Percentiles rank a stretch among this genome's conserved stretches.
phyloP scores from a whole-genome alignment of 148 eudicot species.

The Camellia sinensis region DNA sequence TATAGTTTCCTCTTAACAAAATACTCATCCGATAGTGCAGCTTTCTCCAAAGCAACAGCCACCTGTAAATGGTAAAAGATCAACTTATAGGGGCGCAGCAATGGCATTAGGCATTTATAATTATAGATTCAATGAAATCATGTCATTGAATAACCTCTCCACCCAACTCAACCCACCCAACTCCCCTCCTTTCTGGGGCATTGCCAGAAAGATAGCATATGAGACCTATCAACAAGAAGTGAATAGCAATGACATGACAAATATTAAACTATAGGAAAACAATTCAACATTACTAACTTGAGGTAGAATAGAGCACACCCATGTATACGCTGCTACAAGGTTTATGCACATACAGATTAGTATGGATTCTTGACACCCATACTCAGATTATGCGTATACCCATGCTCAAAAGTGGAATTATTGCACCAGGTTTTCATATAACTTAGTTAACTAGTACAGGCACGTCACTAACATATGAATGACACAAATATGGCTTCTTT shows the following conservation, averaged over 20 bases:
- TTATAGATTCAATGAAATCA: background rate
- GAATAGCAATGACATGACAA: background rate
- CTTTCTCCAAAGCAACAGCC: constrained; percentile 96
- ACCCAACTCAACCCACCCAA: background rate
- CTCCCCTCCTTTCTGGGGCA: background rate
- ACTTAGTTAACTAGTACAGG: background rate
- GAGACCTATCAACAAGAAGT: background rate
- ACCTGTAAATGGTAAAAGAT: constrained; percentile 50
- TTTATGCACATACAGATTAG: background rate
- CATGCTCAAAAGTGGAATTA: background rate
- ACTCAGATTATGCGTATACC: background rate
- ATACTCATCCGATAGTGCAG: constrained; percentile 95
- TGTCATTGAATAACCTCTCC: background rate
- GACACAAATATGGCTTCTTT: background rate
- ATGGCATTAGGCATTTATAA: background rate
- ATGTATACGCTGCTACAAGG: background rate
- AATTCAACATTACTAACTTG: background rate
- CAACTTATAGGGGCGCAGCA: background rate
- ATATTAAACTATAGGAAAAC: background rate
- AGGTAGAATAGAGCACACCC: background rate
- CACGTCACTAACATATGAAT: background rate
- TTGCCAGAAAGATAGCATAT: background rate
- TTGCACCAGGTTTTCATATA: background rate
- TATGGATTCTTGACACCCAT: background rate
- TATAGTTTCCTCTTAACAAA: constrained; percentile 90